Evolutionary conservation across 768 basidiomycete species (phyloP).

Genomic region (Boletus sp.): DNA sequence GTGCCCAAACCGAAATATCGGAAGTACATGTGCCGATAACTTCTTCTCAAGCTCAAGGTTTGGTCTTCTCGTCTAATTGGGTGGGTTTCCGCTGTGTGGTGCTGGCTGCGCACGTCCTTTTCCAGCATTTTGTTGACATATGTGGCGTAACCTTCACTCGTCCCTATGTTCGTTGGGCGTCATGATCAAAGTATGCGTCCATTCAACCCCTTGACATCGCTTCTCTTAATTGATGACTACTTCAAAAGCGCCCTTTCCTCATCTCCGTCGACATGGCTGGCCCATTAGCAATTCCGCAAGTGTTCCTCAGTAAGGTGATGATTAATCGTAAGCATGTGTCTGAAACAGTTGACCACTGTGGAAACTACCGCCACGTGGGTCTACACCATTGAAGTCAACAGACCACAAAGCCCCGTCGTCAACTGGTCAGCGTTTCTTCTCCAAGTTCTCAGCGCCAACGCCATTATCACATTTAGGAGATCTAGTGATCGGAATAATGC

Average conservation of each 20-base stretch:
- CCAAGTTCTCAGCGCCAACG: slow-evolving; percentile 10
- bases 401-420: background rate
- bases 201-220: slow-evolving; percentile 8
- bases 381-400: background rate
- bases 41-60: slow-evolving; percentile 16
- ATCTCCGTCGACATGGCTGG: slow-evolving; percentile 20
- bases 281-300: background rate
- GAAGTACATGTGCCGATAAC: background rate
- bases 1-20: background rate
- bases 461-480: slow-evolving; percentile 4
- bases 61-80: background rate
- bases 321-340: background rate
- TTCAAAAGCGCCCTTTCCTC: slow-evolving; percentile 11
- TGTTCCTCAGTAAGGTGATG: background rate
- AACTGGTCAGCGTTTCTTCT: background rate
- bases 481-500: slow-evolving; percentile 3
- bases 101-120: slow-evolving; percentile 1
- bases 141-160: slow-evolving; percentile 16
- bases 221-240: slow-evolving; percentile 16
- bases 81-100: slow-evolving; percentile 4
- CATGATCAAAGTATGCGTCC: slow-evolving; percentile 11
- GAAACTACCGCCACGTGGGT: background rate
- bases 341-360: background rate
- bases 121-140: slow-evolving; percentile 1
- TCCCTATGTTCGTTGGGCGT: slow-evolving; percentile 1